Conservation (phyloP, 257 asterid genomes). For the Striga asiatica region DNA sequence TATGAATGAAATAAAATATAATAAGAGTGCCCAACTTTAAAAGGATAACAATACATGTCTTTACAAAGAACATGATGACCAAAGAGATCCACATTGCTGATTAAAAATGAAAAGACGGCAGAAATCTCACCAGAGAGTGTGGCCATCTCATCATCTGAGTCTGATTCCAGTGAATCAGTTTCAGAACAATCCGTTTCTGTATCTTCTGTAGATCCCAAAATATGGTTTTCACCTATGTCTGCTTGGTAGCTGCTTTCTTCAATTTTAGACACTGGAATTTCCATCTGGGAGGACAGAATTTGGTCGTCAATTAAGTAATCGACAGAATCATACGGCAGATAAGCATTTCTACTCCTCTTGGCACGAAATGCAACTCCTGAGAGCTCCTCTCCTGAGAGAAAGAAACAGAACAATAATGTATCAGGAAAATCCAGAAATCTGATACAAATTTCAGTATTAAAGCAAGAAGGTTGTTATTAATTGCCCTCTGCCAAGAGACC, state of each 20-base stretch:
- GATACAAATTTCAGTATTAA: constrained; percentile 26
- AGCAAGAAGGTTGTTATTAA: no score
- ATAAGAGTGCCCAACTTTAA: neutral
- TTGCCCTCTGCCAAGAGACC: no score
- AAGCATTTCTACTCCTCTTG: constrained; percentile 47
- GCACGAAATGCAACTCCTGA: constrained; percentile 32
- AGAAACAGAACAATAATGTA: constrained; percentile 24
- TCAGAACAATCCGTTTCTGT: constrained; percentile 94
- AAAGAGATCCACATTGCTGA: neutral
- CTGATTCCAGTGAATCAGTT: constrained; percentile 74
- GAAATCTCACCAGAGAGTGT: constrained; percentile 63
- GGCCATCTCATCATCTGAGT: constrained; percentile 62
- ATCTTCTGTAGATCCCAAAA: constrained; percentile 70
- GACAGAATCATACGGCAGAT: constrained; percentile 36
- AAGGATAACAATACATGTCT: neutral
- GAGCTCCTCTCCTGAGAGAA: constrained; percentile 50
- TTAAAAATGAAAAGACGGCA: neutral
- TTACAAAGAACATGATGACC: neutral
- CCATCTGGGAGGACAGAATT: constrained; percentile 32
- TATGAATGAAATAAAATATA: neutral
- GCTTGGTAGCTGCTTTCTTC: constrained; percentile 35
- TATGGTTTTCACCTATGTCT: constrained; percentile 47
- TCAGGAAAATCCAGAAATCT: constrained; percentile 23
- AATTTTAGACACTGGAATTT: constrained; percentile 37
- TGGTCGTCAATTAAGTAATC: constrained; percentile 36